Conservation (phyloP, 768 basidiomycete genomes). For the Lactifluus hygrophoroides region DNA sequence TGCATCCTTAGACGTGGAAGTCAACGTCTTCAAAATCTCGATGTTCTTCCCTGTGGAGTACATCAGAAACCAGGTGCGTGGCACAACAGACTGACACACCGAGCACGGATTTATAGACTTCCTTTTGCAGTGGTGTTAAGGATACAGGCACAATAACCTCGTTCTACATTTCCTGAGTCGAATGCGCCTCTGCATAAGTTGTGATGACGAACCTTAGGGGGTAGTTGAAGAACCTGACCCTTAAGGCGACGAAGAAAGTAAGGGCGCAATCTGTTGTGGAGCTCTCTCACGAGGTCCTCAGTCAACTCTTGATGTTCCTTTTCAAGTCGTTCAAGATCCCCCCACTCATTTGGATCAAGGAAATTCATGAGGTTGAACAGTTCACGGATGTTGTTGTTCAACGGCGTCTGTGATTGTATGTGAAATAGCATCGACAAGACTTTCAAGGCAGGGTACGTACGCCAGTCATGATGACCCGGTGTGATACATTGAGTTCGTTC, state of each 20-base stretch:
- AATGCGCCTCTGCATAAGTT: background rate
- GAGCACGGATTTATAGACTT: slow-evolving; percentile 79
- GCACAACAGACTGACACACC: slow-evolving; percentile 35
- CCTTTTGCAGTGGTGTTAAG: slow-evolving; percentile 78
- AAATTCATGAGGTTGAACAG: slow-evolving; percentile 97
- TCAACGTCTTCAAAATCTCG: slow-evolving; percentile 53
- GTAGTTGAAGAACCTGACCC: slow-evolving; percentile 85
- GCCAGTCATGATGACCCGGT: slow-evolving; percentile 87
- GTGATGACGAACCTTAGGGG: slow-evolving; percentile 59
- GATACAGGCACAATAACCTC: slow-evolving; percentile 89
- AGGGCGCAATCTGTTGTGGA: slow-evolving; percentile 72
- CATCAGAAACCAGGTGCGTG: background rate
- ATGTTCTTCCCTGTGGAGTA: slow-evolving; percentile 53
- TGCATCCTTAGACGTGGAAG: slow-evolving; percentile 32
- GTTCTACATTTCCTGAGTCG: slow-evolving; percentile 40
- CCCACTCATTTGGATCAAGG: slow-evolving; percentile 71
- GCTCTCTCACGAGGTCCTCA: slow-evolving; percentile 69
- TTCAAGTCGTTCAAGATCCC: slow-evolving; percentile 64
- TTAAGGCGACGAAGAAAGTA: slow-evolving; percentile 94
- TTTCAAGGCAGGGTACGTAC: slow-evolving; percentile 31
- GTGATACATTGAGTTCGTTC: slow-evolving; percentile 66
- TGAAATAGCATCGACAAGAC: background rate
- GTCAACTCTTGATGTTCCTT: slow-evolving; percentile 68
- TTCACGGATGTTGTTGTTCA: slow-evolving; percentile 96
- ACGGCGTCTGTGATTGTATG: slow-evolving; percentile 52